Base-by-base conservation (phyloP, 257 asterid genomes). In the Marsdenia floribunda region DNA sequence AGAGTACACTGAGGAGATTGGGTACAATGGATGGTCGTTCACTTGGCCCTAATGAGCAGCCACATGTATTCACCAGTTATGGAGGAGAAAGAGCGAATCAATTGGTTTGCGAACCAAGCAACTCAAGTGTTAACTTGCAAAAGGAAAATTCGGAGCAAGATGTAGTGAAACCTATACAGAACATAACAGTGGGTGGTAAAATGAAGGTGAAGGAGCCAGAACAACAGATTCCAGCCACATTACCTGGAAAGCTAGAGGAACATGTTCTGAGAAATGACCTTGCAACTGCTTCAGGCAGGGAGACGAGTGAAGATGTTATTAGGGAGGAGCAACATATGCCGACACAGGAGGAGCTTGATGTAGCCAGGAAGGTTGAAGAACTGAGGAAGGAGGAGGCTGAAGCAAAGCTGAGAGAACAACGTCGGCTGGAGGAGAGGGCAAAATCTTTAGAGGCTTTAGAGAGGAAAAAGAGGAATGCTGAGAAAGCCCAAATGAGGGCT, bases 361-460 rank as follows among this genome's bases (percentile, higher is more conserved):
- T 74, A 66, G 86, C 77, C 35, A 87, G 85, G 80, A 88, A 80
- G 82, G 96, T 80, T 69, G 95, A 93, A 75, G 92, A 87, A 76
- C 70, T 64, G 76, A 85, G 81, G 59, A 87, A 79, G 79, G 80
- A 44, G 72, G 92, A 87, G 75, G 82, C 73, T 13, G 96, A 82
- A 77, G 89, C 85, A 68, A 81, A 87, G 79, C 74, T 89, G 88
- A 92, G 85, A 82, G 99, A 90, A 87, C 96, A 87, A 64, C 88
- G 87, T 0, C 86, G 93, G 68, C 66, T 86, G 79, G 98, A 95
- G 85, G 98, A 84, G 77, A 84, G 82, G 18, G 86, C 82, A 2
- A 94, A 94, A 91, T 97, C 97, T 64, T 80, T 85, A 33, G 97
- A 90, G 83, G 99, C 97, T 24, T 85, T 91, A 3, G 98, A 93